These are phyloP conservation scores for Magnolia changhungtana DNA, from an alignment of 164 flowering plant genomes.

Conservation along the genomic window DNA sequence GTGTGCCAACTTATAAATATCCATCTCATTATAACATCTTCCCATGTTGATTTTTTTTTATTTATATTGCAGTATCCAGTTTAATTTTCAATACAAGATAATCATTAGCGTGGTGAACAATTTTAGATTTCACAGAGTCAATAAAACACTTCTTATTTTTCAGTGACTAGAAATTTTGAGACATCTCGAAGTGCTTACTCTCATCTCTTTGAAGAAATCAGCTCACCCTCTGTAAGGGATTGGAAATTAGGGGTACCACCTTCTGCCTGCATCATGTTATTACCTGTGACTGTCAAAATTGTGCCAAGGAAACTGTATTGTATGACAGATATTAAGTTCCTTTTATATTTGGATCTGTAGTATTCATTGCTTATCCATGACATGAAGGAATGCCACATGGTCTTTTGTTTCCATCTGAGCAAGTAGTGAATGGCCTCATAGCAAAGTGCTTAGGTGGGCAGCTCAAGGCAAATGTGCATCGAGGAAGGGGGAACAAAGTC, in stretches of 20 bases:
- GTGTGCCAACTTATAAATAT: too few species aligned
- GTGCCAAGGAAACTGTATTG: too few species aligned
- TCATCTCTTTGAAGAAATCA: not conserved
- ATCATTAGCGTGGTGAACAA: not conserved
- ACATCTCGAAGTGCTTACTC: not conserved
- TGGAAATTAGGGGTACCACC: too few species aligned
- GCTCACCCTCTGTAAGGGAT: not conserved
- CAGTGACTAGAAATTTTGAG: not conserved
- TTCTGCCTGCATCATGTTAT: too few species aligned
- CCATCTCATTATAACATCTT: not conserved
- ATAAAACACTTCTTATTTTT: too few species aligned
- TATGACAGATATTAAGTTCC: not conserved
- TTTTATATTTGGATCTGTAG: slow-evolving; percentile 1
- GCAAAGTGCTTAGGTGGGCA: not conserved
- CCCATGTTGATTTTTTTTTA: not conserved
- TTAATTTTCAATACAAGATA: not conserved
- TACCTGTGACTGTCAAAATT: too few species aligned
- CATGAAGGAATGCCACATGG: not conserved
- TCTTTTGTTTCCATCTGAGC: not conserved
- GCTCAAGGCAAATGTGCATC: not conserved
- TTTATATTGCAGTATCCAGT: not conserved
- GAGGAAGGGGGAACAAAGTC: not conserved
- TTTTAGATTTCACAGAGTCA: not conserved
- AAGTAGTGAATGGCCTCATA: not conserved
- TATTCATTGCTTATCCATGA: not conserved